Evolutionary conservation across 2,329 filamentous ascomycete genomes (phyloP), one percentile per base, ranked within the genome.

Genomic region (Fusarium kyushuense): DNA sequence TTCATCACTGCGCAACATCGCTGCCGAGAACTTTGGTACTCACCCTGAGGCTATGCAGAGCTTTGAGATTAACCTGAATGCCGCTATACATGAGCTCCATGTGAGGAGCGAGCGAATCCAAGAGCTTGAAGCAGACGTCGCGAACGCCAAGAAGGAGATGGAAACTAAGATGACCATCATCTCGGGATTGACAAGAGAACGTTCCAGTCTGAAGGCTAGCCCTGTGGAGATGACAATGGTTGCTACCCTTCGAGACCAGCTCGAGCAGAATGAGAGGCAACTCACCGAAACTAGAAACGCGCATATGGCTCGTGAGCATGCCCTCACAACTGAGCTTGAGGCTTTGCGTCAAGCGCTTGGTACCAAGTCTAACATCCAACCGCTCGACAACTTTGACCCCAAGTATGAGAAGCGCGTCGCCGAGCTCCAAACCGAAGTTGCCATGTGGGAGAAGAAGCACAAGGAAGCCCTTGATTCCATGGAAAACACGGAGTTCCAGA

Each of bases 141-240:
- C 89, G 27, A 90, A 89, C 6, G 88, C 94, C 23, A 96, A 93
- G 83, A 97, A 94, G 82, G 96, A 99, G 79, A 97, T 98, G 91
- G 96, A 99, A 76, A 90, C 88, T 66, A 99, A 99, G 86, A 94
- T 95, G 84, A 92, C 93, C 30, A 94, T 99, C 76, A 98, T 99
- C 72, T 93, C 93, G 30, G 96, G 96, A 9, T 84, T 99, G 67
- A 97, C 96, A 5, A 90, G 96, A 54, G 96, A 99, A 79, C 87
- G 96, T 61, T 95, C 93, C 5, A 97, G 94, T 80, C 86, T 97
- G 81, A 93, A 95, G 77, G 87, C 77, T 4, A 91, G 92, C 25
- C 92, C 94, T 10, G 90, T 97, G 76, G 96, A 99, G 75, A 96
- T 97, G 77, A 94, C 93, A 0, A 90, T 97, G 68, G 90, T 98